Conservation (phyloP, 805 yeast species). For the Cyberlindnera lachancei region DNA sequence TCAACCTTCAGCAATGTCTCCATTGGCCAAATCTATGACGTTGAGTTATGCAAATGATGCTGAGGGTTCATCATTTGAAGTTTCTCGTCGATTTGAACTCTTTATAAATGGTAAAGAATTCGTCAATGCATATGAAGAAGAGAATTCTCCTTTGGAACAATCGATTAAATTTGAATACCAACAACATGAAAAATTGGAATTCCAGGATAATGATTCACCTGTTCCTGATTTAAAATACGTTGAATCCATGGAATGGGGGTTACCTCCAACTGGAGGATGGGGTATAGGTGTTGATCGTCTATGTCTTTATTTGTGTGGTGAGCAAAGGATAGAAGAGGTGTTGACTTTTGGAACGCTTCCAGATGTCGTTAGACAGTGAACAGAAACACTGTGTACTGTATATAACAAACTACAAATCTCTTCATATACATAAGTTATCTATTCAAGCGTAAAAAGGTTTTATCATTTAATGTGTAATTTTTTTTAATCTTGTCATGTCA, state of each 20-base stretch:
- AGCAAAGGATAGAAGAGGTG: constrained; percentile 65
- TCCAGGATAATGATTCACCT: constrained; percentile 53
- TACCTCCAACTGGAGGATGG: constrained; percentile 99
- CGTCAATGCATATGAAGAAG: constrained; percentile 94
- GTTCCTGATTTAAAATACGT: constrained; percentile 69
- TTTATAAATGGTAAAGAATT: constrained; percentile 76
- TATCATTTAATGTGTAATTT: too few relatives aligned
- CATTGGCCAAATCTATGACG: constrained; percentile 66
- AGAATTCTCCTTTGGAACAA: constrained; percentile 79
- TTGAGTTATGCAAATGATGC: constrained; percentile 24
- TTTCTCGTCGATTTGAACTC: constrained; percentile 75
- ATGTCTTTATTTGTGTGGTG: constrained; percentile 66
- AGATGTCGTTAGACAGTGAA: constrained; percentile 58
- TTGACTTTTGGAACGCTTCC: constrained; percentile 66
- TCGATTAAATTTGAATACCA: constrained; percentile 55
- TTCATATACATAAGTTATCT: too few relatives aligned
- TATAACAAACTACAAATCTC: too few relatives aligned
- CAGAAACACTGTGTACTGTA: not conserved
- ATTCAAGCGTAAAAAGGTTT: too few relatives aligned
- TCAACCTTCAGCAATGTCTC: constrained; percentile 82
- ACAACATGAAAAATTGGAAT: constrained; percentile 36
- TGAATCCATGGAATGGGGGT: constrained; percentile 78
- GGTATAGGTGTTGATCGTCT: constrained; percentile 91
- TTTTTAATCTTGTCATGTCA: too few relatives aligned
- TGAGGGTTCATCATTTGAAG: constrained; percentile 29